These are phyloP conservation scores for Rosa rugosa DNA, from an alignment of 306 rosid species.

Conservation along the genomic window DNA sequence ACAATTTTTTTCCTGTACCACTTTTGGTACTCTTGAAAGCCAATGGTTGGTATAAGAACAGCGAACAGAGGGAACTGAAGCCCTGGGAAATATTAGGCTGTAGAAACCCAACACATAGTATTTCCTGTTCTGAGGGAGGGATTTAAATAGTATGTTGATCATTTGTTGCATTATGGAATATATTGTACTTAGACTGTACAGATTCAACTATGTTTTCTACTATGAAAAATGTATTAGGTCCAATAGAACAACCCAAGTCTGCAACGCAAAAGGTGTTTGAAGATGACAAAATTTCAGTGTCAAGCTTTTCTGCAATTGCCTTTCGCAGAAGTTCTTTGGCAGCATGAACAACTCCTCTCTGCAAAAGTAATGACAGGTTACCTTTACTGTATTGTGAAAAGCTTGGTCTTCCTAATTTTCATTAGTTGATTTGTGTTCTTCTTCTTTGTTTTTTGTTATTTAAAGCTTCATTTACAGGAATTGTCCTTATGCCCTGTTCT, in stretches of 20 bases:
- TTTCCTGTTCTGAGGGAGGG: background rate
- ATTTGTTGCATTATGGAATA: background rate
- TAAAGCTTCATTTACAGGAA: no score
- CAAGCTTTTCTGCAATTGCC: background rate
- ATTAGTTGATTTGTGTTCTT: no score
- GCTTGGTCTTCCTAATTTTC: no score
- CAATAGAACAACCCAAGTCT: background rate
- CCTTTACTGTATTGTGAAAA: no score
- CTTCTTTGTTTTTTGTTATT: no score
- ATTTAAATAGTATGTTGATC: slow-evolving; percentile 24
- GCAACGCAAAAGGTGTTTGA: background rate
- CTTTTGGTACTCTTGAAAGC: slow-evolving; percentile 29
- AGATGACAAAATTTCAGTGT: background rate
- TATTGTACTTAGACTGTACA: background rate
- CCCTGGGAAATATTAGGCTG: background rate
- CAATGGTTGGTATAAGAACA: slow-evolving; percentile 28
- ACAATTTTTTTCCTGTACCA: slow-evolving; percentile 3
- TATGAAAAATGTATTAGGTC: background rate
- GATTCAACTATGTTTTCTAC: background rate
- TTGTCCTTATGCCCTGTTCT: no score
- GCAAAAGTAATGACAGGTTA: background rate
- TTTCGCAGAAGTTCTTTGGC: background rate
- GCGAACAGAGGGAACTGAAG: slow-evolving; percentile 29
- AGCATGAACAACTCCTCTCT: background rate
- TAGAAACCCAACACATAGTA: slow-evolving; percentile 34